A percentile compares a stretch with the other conserved stretches of the same genome.
Conservation (phyloP, 2,329 filamentous ascomycete species). For the Geosmithia morbida region DNA sequence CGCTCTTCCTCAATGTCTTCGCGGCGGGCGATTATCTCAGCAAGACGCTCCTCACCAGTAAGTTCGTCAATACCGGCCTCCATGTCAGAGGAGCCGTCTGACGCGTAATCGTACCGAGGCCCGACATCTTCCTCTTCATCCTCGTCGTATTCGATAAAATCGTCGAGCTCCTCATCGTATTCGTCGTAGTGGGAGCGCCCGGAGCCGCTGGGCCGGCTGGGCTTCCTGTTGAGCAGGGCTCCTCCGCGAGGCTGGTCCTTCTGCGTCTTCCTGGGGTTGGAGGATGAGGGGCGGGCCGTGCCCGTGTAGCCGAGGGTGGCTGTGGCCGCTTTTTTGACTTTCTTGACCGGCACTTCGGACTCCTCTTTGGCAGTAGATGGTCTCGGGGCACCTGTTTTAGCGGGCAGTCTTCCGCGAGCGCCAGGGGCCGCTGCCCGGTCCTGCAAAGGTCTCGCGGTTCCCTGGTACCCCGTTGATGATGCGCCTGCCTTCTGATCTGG, state of each 20-base stretch:
- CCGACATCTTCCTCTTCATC: slow-evolving; percentile 29
- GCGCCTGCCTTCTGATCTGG: slow-evolving; percentile 4
- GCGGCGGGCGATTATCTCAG: slow-evolving; percentile 45
- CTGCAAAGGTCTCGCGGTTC: slow-evolving; percentile 14
- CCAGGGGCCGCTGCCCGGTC: neutral
- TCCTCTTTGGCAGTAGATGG: slow-evolving; percentile 6
- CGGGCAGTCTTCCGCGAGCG: neutral
- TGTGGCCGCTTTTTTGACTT: slow-evolving; percentile 43
- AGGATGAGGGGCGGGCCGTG: slow-evolving; percentile 43
- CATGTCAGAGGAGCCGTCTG: slow-evolving; percentile 62
- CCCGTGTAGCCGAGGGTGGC: slow-evolving; percentile 54
- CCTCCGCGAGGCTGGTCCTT: slow-evolving; percentile 20
- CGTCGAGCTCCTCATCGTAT: slow-evolving; percentile 48
- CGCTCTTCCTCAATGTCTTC: slow-evolving; percentile 54
- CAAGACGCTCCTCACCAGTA: slow-evolving; percentile 53
- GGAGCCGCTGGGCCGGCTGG: slow-evolving; percentile 12
- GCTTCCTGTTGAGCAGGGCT: slow-evolving; percentile 21
- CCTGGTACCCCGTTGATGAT: slow-evolving; percentile 11
- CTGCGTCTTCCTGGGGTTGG: slow-evolving; percentile 10
- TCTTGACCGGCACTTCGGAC: slow-evolving; percentile 31
- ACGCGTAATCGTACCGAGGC: slow-evolving; percentile 39
- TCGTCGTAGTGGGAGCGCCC: slow-evolving; percentile 33
- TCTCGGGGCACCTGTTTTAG: neutral
- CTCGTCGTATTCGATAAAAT: slow-evolving; percentile 48
- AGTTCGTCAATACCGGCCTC: slow-evolving; percentile 63